A percentile compares a stretch with the other conserved stretches of the same genome.
Evolutionary conservation across 176 grass and related monocot genomes (phyloP).

Genomic region (Tuctoria greenei): DNA sequence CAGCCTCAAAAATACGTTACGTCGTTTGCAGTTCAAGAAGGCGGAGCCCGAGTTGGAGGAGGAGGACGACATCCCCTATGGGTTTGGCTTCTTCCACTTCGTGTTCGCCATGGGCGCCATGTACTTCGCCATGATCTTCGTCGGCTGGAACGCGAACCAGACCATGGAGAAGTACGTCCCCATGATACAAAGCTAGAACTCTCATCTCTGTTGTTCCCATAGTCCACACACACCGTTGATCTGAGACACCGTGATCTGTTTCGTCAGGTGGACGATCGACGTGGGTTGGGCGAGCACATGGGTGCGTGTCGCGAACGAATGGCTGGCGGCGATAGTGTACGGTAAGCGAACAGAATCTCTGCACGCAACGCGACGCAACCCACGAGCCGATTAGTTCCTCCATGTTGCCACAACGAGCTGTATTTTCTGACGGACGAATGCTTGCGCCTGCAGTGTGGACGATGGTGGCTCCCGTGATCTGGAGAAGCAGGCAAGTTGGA

Average conservation of each 20-base stretch:
- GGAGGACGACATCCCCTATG: slow-evolving; percentile 77
- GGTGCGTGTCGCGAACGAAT: slow-evolving; percentile 85
- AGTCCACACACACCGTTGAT: background rate
- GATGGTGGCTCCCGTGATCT: slow-evolving; percentile 59
- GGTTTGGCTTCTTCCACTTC: slow-evolving; percentile 94
- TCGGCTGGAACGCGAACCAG: slow-evolving; percentile 79
- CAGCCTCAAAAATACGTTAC: background rate
- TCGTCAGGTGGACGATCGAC: slow-evolving; percentile 84
- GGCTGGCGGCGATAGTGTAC: slow-evolving; percentile 81
- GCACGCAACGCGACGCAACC: too few relatives aligned
- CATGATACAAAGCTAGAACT: background rate
- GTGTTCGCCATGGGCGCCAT: slow-evolving; percentile 98
- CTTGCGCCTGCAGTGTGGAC: slow-evolving; percentile 56
- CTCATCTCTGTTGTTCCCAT: background rate
- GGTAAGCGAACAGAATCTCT: slow-evolving; percentile 42
- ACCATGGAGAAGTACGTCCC: slow-evolving; percentile 67
- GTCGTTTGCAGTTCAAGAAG: slow-evolving; percentile 76
- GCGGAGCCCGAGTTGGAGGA: slow-evolving; percentile 31
- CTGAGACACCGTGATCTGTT: background rate
- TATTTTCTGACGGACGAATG: background rate
- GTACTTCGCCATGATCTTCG: slow-evolving; percentile 96
- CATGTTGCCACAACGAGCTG: background rate
- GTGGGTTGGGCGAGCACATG: slow-evolving; percentile 95
- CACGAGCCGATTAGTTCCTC: background rate
- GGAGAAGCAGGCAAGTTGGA: slow-evolving; percentile 53